Evolutionary conservation across 495 filamentous ascomycete genomes (phyloP), one percentile per base, ranked within the genome.

Genomic region (Aspergillus incahuasiensis): DNA sequence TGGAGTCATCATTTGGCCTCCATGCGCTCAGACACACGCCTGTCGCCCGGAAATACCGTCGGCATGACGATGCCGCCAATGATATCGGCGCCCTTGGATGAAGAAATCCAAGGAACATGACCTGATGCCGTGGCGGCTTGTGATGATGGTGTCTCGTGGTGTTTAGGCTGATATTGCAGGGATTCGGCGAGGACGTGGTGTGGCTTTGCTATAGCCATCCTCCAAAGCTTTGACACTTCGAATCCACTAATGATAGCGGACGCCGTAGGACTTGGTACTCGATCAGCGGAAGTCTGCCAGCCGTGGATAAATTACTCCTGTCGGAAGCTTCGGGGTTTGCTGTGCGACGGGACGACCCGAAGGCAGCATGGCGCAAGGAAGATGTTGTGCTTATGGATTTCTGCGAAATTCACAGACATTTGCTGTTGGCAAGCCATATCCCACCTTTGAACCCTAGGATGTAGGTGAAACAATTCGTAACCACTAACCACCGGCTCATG

Each of bases 311-410:
- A 50, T 25, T 34, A 40, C 32, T 16, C 48, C 34, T 40, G 8
- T 50, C 48, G 48, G 48, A 39, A 40, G 19, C 32, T 15, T 40
- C 48, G 20, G 48, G 6, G 6, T 20, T 24, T 13, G 13, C 19
- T 39, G 20, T 40, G 19, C 40, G 48, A 40, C 48, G 48, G 48
- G 34, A 40, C 34, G 48, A 50, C n/a, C 48, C 34, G 48, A 50
- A 18, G 18, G 11, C 30, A 50, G 20, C 19, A 15, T n/a, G 13
- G 12, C 9, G 11, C 21, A 40, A 20, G 32, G 19, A 35, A 19
- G 30, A 21, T 2, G 18, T 18, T 3, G 28, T 20, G 30, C 34
- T 6, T 16, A 40, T 40, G 15, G n/a, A 3, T 18, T 4, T 18
- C n/a, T 2, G 15, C 38, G 13, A 40, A 8, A 35, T 11, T 35